Conservation (phyloP, 306 rosid genomes). For the Glycine tomentella region DNA sequence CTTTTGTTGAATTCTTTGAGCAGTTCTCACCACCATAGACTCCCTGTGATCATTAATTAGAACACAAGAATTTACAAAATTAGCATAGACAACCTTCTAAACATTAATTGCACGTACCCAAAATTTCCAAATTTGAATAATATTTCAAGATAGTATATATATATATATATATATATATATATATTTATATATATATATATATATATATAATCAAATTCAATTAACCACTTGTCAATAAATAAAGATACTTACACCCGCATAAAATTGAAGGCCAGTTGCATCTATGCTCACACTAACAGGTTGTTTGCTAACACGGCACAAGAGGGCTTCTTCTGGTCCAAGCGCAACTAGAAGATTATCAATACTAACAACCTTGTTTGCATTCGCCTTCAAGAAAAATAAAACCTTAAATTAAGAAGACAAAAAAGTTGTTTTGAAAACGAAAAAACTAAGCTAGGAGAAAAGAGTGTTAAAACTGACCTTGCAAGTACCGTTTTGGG, state of each 20-base stretch:
- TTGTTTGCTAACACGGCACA: slow-evolving; percentile 59
- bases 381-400: slow-evolving; percentile 46
- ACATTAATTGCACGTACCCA: background rate
- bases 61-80: background rate
- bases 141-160: background rate
- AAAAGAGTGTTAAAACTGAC: background rate
- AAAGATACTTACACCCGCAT: slow-evolving; percentile 59
- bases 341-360: slow-evolving; percentile 56
- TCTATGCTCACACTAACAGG: slow-evolving; percentile 65
- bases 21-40: slow-evolving; percentile 46
- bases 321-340: slow-evolving; percentile 56
- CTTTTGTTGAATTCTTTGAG: slow-evolving; percentile 6
- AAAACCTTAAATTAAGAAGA: background rate
- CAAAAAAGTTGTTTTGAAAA: background rate
- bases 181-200: too few relatives aligned
- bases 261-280: slow-evolving; percentile 59
- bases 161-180: background rate
- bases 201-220: background rate
- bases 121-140: background rate
- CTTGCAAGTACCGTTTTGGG: slow-evolving; percentile 61
- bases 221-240: background rate
- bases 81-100: too few relatives aligned
- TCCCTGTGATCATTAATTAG: slow-evolving; percentile 42
- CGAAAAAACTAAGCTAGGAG: background rate
- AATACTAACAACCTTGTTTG: slow-evolving; percentile 59